Evolutionary conservation across 768 basidiomycete species (phyloP), one percentile per base, ranked within the genome.

Genomic region (Lactarius hatsudake): DNA sequence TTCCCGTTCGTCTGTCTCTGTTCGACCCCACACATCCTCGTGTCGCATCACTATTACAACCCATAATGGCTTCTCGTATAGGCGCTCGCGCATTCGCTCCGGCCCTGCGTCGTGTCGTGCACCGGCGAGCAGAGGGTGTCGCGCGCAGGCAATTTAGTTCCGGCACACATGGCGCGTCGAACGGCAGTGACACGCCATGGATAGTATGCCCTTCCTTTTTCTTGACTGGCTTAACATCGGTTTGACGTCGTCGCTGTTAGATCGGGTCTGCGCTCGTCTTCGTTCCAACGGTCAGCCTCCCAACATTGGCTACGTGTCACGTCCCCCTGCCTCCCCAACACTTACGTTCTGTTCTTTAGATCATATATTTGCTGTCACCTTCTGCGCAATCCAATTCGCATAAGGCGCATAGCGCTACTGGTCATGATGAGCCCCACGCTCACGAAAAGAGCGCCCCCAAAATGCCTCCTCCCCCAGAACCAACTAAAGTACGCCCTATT

Each of bases 351-450:
- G 34, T 26, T 18, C 30, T 54, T 28, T 43, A 71, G 69, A 64
- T 71, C 3, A 56, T 40, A 26, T 68, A 70, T 58, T 56, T 71
- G 51, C 38, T 71, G 4, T 71, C 71, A 40, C 71, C 71, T 18
- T 71, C 62, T 42, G 63, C 69, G 30, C 69, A 59, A 18, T 59
- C 58, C n/a, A 61, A 63, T n/a, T 48, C 60, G 26, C 70, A 71
- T 42, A 36, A 68, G 18, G 82, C 83, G 26, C 85, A 84, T 76
- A 82, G 82, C 74, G 83, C 83, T 59, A 79, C 83, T 67, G 81
- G 84, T 62, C 84, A 85, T 72, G 83, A 81, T 68, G 81, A 81
- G 72, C 82, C 85, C 72, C 81, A 79, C 69, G 80, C 79, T 54
- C 80, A 81, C 68, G 81, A 80, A 69, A 82, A 84, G 70, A 72